phyloP scores from a whole-genome alignment of 2,329 filamentous ascomycete species.

The Aspergillus intermedius region DNA sequence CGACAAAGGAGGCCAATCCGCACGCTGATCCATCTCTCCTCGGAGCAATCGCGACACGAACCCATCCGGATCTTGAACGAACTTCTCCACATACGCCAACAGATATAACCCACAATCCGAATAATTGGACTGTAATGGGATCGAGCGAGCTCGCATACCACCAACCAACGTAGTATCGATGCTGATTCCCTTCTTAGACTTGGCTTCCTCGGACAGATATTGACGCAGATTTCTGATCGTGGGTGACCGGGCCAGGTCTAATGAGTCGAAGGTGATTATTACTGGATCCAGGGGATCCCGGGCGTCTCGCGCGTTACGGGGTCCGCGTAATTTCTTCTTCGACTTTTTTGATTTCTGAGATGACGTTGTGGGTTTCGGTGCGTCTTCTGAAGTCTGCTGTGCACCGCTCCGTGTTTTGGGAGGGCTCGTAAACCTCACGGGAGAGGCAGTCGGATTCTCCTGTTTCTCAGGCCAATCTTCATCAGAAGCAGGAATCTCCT shows the following conservation, averaged over 20 bases:
- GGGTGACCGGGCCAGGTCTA: constrained; percentile 57
- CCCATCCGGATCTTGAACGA: constrained; percentile 64
- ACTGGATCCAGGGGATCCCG: constrained; percentile 51
- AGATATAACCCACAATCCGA: constrained; percentile 88
- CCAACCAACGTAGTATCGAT: constrained; percentile 43
- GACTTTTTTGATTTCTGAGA: constrained; percentile 12
- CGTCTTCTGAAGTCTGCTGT: constrained; percentile 7
- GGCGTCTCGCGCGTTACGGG: constrained; percentile 31
- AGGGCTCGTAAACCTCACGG: constrained; percentile 11
- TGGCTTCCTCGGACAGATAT: constrained; percentile 69
- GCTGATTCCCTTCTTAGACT: constrained; percentile 51
- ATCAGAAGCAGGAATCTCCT: constrained; percentile 6
- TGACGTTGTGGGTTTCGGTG: constrained; percentile 9
- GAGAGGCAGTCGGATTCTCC: constrained; percentile 16
- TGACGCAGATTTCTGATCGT: constrained; percentile 65
- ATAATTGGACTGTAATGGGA: constrained; percentile 75
- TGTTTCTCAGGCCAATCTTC: constrained; percentile 27
- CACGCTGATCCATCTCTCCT: constrained; percentile 53
- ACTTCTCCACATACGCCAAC: constrained; percentile 75
- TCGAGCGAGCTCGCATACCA: constrained; percentile 63
- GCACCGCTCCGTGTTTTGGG: neutral
- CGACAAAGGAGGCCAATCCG: constrained; percentile 50
- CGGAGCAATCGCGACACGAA: constrained; percentile 64
- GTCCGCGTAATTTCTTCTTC: constrained; percentile 24
- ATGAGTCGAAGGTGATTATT: constrained; percentile 83